phyloP scores from a whole-genome alignment of 306 rosid species.

The Pterocarpus macrocarpus region DNA sequence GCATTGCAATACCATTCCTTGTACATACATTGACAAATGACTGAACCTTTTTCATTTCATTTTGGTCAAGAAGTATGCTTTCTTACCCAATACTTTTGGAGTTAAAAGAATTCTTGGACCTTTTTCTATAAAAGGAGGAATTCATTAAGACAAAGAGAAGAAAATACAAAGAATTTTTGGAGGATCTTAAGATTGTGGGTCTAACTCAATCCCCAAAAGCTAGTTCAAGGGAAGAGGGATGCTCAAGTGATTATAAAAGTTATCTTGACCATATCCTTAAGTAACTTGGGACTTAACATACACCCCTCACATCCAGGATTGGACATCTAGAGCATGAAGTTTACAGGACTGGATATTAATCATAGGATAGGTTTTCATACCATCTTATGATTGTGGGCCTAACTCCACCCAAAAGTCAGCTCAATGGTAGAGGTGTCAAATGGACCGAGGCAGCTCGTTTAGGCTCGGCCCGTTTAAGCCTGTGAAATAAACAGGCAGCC shows the following conservation, averaged over 20 bases:
- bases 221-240: neutral
- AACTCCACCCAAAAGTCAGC: no score
- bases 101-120: neutral
- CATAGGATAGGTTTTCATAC: no score
- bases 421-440: no score
- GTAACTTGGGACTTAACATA: no score
- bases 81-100: slow-evolving; percentile 1
- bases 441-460: no score
- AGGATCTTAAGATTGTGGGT: neutral
- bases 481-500: no score
- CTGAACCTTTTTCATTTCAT: neutral
- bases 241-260: neutral
- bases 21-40: neutral
- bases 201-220: neutral
- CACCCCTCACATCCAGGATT: no score
- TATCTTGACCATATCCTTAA: no score
- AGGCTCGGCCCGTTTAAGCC: no score
- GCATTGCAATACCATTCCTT: neutral
- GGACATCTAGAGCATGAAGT: no score
- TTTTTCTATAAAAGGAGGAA: neutral
- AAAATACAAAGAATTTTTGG: neutral
- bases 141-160: neutral
- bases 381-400: no score
- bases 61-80: neutral
- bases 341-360: no score